Conservation (phyloP, 352 stramenopile species). For the Globisporangium barbulae region DNA sequence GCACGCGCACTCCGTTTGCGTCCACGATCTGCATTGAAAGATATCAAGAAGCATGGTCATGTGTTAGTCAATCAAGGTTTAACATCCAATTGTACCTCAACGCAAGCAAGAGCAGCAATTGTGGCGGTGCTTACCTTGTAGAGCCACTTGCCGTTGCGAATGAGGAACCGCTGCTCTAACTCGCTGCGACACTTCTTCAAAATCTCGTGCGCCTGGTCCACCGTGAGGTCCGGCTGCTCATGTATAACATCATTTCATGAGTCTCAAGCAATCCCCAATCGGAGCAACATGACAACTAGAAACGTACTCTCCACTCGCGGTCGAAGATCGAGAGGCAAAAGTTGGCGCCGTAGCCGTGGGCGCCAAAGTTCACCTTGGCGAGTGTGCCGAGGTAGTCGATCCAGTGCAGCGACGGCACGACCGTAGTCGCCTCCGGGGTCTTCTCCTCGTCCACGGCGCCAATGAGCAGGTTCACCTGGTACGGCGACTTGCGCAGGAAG, state of each 20-base stretch:
- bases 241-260: conserved; percentile 9
- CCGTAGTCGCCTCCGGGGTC: conserved; percentile 20
- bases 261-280: background rate
- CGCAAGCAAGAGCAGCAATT: background rate
- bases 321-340: conserved; percentile 89
- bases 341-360: conserved; percentile 79
- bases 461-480: conserved; percentile 86
- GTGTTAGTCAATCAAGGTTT: background rate
- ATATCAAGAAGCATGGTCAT: background rate
- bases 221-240: conserved; percentile 59
- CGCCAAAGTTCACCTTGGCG: conserved; percentile 85
- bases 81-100: background rate
- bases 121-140: conserved; percentile 46
- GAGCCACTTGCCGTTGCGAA: conserved; percentile 84
- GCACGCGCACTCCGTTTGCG: conserved; percentile 19
- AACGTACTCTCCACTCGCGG: conserved; percentile 73
- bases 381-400: conserved; percentile 87
- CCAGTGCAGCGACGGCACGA: conserved; percentile 79
- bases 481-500: conserved; percentile 78
- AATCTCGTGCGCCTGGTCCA: conserved; percentile 71
- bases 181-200: conserved; percentile 80
- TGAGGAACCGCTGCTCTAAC: conserved; percentile 81
- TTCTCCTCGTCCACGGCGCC: conserved; percentile 57
- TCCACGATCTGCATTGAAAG: conserved; percentile 17
- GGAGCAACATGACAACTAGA: background rate